phyloP scores from a whole-genome alignment of 108 stramenopile genomes.

The Cyclotella kingstonii region DNA sequence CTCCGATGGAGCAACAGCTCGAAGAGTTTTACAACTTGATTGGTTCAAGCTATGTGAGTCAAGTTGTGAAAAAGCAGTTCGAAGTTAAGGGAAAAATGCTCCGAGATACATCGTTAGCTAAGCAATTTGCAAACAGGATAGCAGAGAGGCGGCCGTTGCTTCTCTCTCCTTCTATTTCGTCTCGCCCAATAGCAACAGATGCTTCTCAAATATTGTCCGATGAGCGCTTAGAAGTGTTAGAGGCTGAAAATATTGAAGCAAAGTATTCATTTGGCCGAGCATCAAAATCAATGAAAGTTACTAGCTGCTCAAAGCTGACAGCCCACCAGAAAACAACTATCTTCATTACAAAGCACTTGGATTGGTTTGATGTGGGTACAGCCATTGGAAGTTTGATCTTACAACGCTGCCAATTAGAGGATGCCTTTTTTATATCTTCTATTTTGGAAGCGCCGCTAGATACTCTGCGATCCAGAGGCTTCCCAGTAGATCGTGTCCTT shows the following conservation, averaged over 20 bases:
- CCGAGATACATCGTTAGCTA: slow-evolving; percentile 39
- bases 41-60: slow-evolving; percentile 67
- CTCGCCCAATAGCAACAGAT: slow-evolving; percentile 59
- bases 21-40: slow-evolving; percentile 66
- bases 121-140: slow-evolving; percentile 51
- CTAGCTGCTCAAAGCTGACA: slow-evolving; percentile 50
- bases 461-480: slow-evolving; percentile 64
- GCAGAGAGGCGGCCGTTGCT: slow-evolving; percentile 67
- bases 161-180: slow-evolving; percentile 63
- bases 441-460: slow-evolving; percentile 71
- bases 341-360: slow-evolving; percentile 57
- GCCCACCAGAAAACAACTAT: slow-evolving; percentile 30
- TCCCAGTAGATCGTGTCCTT: slow-evolving; percentile 74
- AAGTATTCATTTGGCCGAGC: slow-evolving; percentile 57
- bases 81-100: slow-evolving; percentile 47
- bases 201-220: slow-evolving; percentile 50
- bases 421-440: slow-evolving; percentile 71
- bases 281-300: slow-evolving; percentile 47
- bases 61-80: slow-evolving; percentile 61
- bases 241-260: slow-evolving; percentile 54
- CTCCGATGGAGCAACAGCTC: slow-evolving; percentile 68
- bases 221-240: slow-evolving; percentile 44
- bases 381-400: slow-evolving; percentile 71
- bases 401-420: slow-evolving; percentile 69
- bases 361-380: slow-evolving; percentile 77